phyloP scores from a whole-genome alignment of 306 rosid species.

The Cucumis cinereus region DNA sequence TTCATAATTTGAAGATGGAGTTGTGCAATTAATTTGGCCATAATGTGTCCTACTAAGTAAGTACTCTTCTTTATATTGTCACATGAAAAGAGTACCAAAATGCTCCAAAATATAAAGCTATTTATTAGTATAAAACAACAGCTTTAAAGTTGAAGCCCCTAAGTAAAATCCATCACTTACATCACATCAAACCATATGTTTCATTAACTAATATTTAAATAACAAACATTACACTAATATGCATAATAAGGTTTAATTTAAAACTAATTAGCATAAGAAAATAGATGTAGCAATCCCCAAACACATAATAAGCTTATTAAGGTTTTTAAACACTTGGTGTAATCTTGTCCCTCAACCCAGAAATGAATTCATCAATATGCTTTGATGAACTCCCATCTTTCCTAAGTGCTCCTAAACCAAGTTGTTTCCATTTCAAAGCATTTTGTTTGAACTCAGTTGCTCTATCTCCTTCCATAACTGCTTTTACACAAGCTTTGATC shows the following conservation, averaged over 20 bases:
- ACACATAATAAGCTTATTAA: too few relatives aligned
- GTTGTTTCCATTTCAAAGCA: slow-evolving; percentile 28
- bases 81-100: too few relatives aligned
- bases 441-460: slow-evolving; percentile 20
- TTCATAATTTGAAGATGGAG: too few relatives aligned
- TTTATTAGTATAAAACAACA: too few relatives aligned
- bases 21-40: too few relatives aligned
- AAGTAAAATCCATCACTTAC: not conserved
- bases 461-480: slow-evolving; percentile 31
- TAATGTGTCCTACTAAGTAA: too few relatives aligned
- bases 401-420: slow-evolving; percentile 21
- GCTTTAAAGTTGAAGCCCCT: not conserved
- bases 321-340: not conserved
- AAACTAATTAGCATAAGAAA: not conserved
- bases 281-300: not conserved
- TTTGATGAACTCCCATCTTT: slow-evolving; percentile 27
- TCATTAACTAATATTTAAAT: not conserved
- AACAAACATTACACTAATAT: not conserved
- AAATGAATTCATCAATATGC: slow-evolving; percentile 16
- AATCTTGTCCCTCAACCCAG: not conserved
- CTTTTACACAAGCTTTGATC: slow-evolving; percentile 16
- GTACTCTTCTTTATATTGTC: too few relatives aligned
- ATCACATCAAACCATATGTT: not conserved
- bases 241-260: not conserved
- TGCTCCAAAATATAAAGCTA: not conserved